Percentiles rank a stretch among this genome's conserved stretches.
phyloP scores from a whole-genome alignment of 2,329 filamentous ascomycete genomes.

The Septoria petroselini region DNA sequence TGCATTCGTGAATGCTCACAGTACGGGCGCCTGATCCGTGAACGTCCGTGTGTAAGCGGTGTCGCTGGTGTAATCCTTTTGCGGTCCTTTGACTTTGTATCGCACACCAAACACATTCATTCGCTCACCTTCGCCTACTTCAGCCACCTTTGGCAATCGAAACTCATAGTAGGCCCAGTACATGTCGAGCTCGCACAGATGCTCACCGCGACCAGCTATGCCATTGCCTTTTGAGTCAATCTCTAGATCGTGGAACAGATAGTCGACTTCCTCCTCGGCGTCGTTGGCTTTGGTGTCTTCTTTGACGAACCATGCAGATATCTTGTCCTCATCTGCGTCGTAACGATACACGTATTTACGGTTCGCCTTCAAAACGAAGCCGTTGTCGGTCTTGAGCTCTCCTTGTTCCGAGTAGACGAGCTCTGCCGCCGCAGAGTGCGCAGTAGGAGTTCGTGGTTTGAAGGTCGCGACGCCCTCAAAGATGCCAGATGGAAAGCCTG shows the following conservation, averaged over 20 bases:
- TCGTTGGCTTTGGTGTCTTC: slow-evolving; percentile 55
- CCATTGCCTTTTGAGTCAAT: slow-evolving; percentile 47
- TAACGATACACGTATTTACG: slow-evolving; percentile 73
- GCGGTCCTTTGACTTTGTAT: slow-evolving; percentile 40
- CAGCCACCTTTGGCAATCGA: slow-evolving; percentile 33
- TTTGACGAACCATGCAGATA: slow-evolving; percentile 73
- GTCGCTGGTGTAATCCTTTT: slow-evolving; percentile 41
- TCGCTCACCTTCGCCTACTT: slow-evolving; percentile 24
- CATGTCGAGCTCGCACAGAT: slow-evolving; percentile 68
- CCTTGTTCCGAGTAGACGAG: slow-evolving; percentile 39
- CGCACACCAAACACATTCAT: slow-evolving; percentile 39
- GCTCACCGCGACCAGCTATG: slow-evolving; percentile 64
- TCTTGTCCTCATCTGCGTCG: slow-evolving; percentile 56
- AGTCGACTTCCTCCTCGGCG: slow-evolving; percentile 55
- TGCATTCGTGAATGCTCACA: slow-evolving; percentile 15
- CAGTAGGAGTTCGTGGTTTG: slow-evolving; percentile 32
- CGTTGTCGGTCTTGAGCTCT: slow-evolving; percentile 39
- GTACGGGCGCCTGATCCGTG: slow-evolving; percentile 17
- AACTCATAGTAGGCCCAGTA: slow-evolving; percentile 72
- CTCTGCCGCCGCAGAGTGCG: slow-evolving; percentile 32
- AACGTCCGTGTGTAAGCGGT: slow-evolving; percentile 37
- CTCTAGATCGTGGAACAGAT: slow-evolving; percentile 72
- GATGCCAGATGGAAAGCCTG: slow-evolving; percentile 38
- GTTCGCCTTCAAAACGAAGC: slow-evolving; percentile 56
- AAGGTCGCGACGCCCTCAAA: slow-evolving; percentile 40